Base-by-base conservation (phyloP, 2,329 filamentous ascomycete genomes). In the Ceratocystiopsis sp. region DNA sequence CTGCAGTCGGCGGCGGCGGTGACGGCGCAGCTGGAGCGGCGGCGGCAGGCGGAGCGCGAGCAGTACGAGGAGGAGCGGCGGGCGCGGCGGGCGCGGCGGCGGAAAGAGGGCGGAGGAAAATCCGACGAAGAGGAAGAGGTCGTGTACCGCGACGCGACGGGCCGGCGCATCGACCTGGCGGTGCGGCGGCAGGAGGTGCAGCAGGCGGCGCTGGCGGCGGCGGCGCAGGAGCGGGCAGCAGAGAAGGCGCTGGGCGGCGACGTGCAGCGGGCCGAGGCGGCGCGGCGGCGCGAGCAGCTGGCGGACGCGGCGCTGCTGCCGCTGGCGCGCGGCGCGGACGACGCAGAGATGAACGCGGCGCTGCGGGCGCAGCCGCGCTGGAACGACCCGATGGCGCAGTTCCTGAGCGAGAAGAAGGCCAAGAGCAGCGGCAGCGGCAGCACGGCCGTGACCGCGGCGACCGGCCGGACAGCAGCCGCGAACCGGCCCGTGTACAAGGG, bases 121-220 rank as follows among this genome's bases (percentile, higher is more conserved):
- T 41, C 67, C 62, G 45, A 63, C 58, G 48, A 58, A 36, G 62
- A 66, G 45, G 72, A 73, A 32, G 85, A 95, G 61, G 93, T 89
- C 0, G 86, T 95, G 19, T 95, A 96, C 59, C 82, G 91, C 53
- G 91, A 98, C 61, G 91, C 93, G 12, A 91, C 83, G 3, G 91
- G 91, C 13, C 74, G 87, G n/a, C 79, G 93, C 44, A 87, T 98
- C 49, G 93, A 98, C 55, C 75, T 96, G 19, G 78, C 80, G 16
- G 84, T 94, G 81, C 85, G 84, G 60, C 74, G 87, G 19, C 87
- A 85, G 17, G 86, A 95, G 59, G 80, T 84, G 41, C 73, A 84
- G n/a, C 73, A 75, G 41, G 61, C 61, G 11, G 69, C 65, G 2
- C 58, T 60, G 5, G 84, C 82, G 51, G 80, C 80, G 1, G 79